phyloP scores from a whole-genome alignment of 345 rosid species.

The Pistacia vera region DNA sequence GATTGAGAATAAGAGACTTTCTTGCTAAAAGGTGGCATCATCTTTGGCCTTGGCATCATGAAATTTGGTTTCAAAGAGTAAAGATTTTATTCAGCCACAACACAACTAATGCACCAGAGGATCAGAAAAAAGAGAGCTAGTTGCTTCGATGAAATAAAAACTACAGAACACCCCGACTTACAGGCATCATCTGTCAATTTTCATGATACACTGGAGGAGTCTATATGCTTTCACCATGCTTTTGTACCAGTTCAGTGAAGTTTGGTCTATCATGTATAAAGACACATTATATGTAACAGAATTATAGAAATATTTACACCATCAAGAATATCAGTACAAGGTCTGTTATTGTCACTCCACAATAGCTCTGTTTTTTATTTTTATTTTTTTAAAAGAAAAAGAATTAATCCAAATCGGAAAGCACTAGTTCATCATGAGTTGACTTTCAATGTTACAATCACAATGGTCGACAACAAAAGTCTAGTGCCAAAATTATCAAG shows the following conservation, averaged over 20 bases:
- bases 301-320: not conserved
- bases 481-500: not conserved
- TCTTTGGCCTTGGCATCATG: not conserved
- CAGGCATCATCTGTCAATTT: too few relatives aligned
- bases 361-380: too few relatives aligned
- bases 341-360: not conserved
- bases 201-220: not conserved
- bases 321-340: not conserved
- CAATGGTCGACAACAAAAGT: not conserved
- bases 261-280: not conserved
- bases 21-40: not conserved
- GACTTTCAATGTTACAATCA: too few relatives aligned
- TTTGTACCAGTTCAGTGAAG: not conserved
- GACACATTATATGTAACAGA: not conserved
- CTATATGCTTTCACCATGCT: not conserved
- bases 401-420: too few relatives aligned
- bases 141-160: not conserved
- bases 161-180: not conserved
- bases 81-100: not conserved
- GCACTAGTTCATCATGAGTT: too few relatives aligned
- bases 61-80: not conserved
- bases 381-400: too few relatives aligned
- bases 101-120: not conserved
- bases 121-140: not conserved
- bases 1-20: not conserved